phyloP scores from a whole-genome alignment of 1,284 basidiomycete genomes.

The Leccinum olivaceoglutinosum region DNA sequence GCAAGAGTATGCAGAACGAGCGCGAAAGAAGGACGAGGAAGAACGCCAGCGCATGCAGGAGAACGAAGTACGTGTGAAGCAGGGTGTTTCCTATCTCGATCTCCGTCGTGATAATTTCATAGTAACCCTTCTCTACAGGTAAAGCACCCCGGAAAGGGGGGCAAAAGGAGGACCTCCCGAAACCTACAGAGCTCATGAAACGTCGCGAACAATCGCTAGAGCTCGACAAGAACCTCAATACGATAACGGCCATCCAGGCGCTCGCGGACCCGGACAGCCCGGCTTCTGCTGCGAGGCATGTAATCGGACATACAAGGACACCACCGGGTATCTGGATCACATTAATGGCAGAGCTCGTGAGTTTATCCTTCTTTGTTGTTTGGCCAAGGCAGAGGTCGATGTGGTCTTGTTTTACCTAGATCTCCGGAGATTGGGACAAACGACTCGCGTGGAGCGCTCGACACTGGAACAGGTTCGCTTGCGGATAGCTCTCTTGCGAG shows the following conservation, averaged over 20 bases:
- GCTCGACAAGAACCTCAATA: slow-evolving; percentile 86
- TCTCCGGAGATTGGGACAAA: slow-evolving; percentile 88
- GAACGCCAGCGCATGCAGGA: slow-evolving; percentile 79
- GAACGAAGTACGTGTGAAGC: slow-evolving; percentile 77
- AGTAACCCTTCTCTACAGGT: slow-evolving; percentile 41
- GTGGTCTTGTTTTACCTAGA: slow-evolving; percentile 44
- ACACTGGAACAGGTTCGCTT: slow-evolving; percentile 89
- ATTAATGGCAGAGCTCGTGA: slow-evolving; percentile 90
- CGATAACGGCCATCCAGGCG: slow-evolving; percentile 84
- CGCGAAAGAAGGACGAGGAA: slow-evolving; percentile 69
- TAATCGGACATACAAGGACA: slow-evolving; percentile 90
- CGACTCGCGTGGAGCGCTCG: slow-evolving; percentile 85
- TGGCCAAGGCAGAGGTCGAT: slow-evolving; percentile 3
- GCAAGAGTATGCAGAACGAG: slow-evolving; percentile 75
- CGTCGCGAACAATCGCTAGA: slow-evolving; percentile 77
- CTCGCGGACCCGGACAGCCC: slow-evolving; percentile 79
- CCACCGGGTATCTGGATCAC: slow-evolving; percentile 90
- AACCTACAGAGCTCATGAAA: slow-evolving; percentile 87
- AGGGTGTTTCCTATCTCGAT: slow-evolving; percentile 48
- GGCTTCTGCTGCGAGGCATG: slow-evolving; percentile 92
- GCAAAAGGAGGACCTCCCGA: slow-evolving; percentile 68
- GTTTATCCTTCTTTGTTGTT: slow-evolving; percentile 31
- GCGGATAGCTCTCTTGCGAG: slow-evolving; percentile 83
- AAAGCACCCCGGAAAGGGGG: slow-evolving; percentile 72
- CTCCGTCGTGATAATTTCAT: not conserved